Conservation (phyloP, 2,329 filamentous ascomycete genomes). For the Nemania sp. region DNA sequence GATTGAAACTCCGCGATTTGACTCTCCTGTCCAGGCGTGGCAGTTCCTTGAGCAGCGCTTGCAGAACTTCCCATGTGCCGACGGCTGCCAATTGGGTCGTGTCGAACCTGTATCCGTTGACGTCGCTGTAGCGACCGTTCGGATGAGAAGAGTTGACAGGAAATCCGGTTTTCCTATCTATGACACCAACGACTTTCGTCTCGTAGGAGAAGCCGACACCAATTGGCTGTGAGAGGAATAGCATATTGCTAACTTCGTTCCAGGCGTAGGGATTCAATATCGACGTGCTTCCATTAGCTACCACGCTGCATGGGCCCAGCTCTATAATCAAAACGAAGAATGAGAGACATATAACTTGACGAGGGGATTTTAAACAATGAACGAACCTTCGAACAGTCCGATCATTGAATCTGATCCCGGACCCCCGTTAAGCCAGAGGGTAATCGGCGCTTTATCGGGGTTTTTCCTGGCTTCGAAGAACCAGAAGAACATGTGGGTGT, state of each 20-base stretch:
- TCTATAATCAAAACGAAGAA: constrained; percentile 28
- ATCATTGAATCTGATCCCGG: constrained; percentile 60
- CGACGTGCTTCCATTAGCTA: constrained; percentile 33
- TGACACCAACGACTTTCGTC: constrained; percentile 34
- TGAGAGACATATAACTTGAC: background rate
- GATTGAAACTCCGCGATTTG: constrained; percentile 58
- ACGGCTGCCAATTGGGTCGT: constrained; percentile 38
- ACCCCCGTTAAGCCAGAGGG: constrained; percentile 56
- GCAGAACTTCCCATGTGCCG: constrained; percentile 39
- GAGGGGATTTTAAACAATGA: background rate
- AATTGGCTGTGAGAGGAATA: constrained; percentile 40
- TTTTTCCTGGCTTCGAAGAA: constrained; percentile 50
- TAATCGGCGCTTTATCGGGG: constrained; percentile 47
- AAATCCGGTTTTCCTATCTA: constrained; percentile 35
- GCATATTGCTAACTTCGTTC: constrained; percentile 37
- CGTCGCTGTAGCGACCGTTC: constrained; percentile 38
- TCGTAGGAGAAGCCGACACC: constrained; percentile 40
- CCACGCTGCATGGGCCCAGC: constrained; percentile 38
- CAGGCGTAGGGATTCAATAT: constrained; percentile 31
- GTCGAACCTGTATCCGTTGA: constrained; percentile 35
- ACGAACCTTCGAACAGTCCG: constrained; percentile 51
- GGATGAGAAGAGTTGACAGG: constrained; percentile 35
- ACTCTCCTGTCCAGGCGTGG: constrained; percentile 50
- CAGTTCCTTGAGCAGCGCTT: constrained; percentile 36
- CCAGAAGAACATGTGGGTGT: constrained; percentile 51